Evolutionary conservation across 75 land plant genomes (phyloP), one percentile per base, ranked within the genome.

Genomic region (Sequoia sempervirens): DNA sequence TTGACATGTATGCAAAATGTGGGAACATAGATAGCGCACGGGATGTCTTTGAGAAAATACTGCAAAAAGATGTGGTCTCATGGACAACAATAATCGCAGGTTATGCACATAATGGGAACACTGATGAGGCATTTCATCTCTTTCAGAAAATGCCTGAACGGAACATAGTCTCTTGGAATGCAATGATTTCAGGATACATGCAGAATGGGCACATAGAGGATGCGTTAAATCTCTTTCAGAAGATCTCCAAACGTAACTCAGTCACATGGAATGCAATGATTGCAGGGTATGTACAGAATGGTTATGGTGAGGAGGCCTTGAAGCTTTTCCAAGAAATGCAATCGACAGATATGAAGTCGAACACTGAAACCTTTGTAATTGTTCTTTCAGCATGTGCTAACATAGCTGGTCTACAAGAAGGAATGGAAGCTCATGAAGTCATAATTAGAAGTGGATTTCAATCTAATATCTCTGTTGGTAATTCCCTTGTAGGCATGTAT

Each of bases 111-210:
- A 88, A 87, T 87, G 89, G 90, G 26, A 73, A 75, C 85, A 83
- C 81, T 0, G 54, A 70, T 50, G 87, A 88, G 46, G 90, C 88
- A 6, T 72, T 90, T 78, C 83, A 70, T 45, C 81, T 79, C 80
- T n/a, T 88, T 28, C 84, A 88, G 18, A 70, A 28, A 70, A 90
- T 90, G 92, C 76, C 54, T 26, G 78, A 11, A 47, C 89, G 89
- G 3, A 84, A 86, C 79, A 54, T 86, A 80, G 85, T 88, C 72
- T 84, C 91, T 4, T 90, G 91, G 91, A 90, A 87, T 86, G 88
- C 89, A 58, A 86, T 85, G 79, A 83, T 90, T 82, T 84, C 88
- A 40, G 89, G 88, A n/a, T 86, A 85, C 58, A 75, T 89, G 13
- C 91, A 88, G 78, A 86, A 86, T 86, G 88, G 89, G 4, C 73